These are phyloP conservation scores for Dissophora globulifera DNA, from an alignment of 192 early-diverging fungal species.

Conservation along the genomic window DNA sequence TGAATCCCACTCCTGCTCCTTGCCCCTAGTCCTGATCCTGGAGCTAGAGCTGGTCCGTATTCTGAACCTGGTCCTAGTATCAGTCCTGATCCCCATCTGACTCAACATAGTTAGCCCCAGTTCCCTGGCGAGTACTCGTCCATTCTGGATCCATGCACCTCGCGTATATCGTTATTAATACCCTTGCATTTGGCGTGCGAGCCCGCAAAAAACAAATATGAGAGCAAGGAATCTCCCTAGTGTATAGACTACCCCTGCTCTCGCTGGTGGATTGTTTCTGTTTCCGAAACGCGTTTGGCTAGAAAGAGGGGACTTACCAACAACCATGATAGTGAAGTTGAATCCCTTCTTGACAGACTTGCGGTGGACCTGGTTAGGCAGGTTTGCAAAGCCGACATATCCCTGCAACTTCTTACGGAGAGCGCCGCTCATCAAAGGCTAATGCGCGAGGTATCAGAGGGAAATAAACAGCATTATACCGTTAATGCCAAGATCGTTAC, in stretches of 20 bases:
- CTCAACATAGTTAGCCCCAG: too few relatives aligned
- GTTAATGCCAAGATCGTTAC: background rate
- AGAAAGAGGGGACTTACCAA: conserved; percentile 70
- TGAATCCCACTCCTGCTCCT: too few relatives aligned
- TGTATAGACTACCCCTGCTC: too few relatives aligned
- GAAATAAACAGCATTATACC: background rate
- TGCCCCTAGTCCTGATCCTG: too few relatives aligned
- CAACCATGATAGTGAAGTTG: conserved; percentile 96
- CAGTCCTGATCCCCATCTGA: too few relatives aligned
- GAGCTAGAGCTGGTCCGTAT: too few relatives aligned
- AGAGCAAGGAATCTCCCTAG: background rate
- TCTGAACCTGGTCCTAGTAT: too few relatives aligned
- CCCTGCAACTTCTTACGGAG: conserved; percentile 59
- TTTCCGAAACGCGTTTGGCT: background rate
- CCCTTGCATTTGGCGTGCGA: conserved; percentile 21
- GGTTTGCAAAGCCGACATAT: conserved; percentile 90
- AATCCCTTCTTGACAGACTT: conserved; percentile 96
- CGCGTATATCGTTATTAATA: too few relatives aligned
- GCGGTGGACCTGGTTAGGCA: conserved; percentile 94
- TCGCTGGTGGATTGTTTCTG: too few relatives aligned
- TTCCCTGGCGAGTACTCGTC: too few relatives aligned
- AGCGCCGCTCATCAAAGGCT: conserved; percentile 40
- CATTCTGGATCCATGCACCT: conserved; percentile 7
- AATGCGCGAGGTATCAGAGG: background rate
- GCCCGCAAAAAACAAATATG: conserved; percentile 15